Conservation (phyloP, 2,329 filamentous ascomycete genomes). For the Fusarium sp. region DNA sequence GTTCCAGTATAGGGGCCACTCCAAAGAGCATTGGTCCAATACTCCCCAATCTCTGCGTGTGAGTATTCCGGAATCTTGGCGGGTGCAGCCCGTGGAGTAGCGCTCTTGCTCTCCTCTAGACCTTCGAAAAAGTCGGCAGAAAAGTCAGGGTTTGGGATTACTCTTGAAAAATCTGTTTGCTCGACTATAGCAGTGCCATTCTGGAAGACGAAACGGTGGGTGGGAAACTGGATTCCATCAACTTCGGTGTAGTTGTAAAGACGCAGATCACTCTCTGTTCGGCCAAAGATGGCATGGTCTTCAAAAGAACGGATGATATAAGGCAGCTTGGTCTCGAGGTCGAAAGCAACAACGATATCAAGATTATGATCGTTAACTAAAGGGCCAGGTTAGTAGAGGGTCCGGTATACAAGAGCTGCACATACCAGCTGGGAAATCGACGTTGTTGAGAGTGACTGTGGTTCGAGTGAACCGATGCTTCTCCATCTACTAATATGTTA, state of each 20-base stretch:
- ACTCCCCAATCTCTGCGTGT: slow-evolving; percentile 21
- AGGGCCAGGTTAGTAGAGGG: background rate
- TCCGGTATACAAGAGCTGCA: background rate
- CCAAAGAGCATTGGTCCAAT: slow-evolving; percentile 20
- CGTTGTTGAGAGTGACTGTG: background rate
- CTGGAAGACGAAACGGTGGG: slow-evolving; percentile 1
- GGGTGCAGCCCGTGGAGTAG: background rate
- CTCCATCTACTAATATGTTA: background rate
- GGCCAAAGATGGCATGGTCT: slow-evolving; percentile 16
- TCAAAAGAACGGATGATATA: background rate
- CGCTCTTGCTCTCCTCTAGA: background rate
- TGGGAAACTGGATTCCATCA: slow-evolving; percentile 14
- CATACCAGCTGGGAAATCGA: background rate
- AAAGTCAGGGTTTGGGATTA: background rate
- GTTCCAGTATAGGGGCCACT: slow-evolving; percentile 19
- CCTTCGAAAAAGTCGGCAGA: background rate
- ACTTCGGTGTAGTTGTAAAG: slow-evolving; percentile 21
- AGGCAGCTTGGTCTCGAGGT: background rate
- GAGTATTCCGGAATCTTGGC: slow-evolving; percentile 6
- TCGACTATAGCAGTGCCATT: background rate
- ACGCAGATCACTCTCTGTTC: slow-evolving; percentile 15
- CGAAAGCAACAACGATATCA: background rate
- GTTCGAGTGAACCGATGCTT: background rate
- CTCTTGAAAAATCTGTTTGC: background rate
- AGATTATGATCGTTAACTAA: background rate